Conservation (phyloP, 139 green algal species). For the Cymbomonas tetramitiformis region DNA sequence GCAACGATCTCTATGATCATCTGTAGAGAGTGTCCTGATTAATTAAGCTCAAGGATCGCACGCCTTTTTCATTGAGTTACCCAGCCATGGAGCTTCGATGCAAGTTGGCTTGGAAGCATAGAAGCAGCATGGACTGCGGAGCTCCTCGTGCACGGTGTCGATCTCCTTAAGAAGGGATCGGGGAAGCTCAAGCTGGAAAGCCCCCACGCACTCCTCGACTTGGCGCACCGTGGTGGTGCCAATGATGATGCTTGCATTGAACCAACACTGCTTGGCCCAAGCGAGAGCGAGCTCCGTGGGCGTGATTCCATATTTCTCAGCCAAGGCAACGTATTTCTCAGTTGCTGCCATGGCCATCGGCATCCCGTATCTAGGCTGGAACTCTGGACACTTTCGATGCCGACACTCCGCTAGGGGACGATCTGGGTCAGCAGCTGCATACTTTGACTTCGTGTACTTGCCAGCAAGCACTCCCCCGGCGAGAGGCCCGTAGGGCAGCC, state of each 20-base stretch:
- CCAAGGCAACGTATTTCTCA: not conserved
- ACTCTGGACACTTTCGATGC: not conserved
- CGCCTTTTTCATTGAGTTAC: no score
- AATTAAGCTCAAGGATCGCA: no score
- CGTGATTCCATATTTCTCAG: slow-evolving; percentile 15
- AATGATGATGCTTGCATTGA: slow-evolving; percentile 31
- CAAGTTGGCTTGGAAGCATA: not conserved
- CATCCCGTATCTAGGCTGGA: slow-evolving; percentile 37
- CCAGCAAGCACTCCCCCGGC: slow-evolving; percentile 14
- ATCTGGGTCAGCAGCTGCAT: no score
- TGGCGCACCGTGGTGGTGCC: slow-evolving; percentile 38
- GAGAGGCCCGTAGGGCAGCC: slow-evolving; percentile 6
- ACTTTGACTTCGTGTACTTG: no score
- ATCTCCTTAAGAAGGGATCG: slow-evolving; percentile 33
- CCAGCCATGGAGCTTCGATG: no score
- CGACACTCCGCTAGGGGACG: not conserved
- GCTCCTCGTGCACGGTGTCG: slow-evolving; percentile 37
- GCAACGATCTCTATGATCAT: no score
- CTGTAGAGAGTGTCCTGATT: no score
- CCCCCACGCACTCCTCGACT: slow-evolving; percentile 37
- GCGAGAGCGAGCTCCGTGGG: slow-evolving; percentile 36
- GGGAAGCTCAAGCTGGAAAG: slow-evolving; percentile 26
- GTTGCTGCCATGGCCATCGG: slow-evolving; percentile 27
- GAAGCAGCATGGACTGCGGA: slow-evolving; percentile 32
- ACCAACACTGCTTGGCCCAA: slow-evolving; percentile 27